A percentile compares a stretch with the other conserved stretches of the same genome.
Evolutionary conservation across 176 grass and related monocot species (phyloP).

Genomic region (Oryza longistaminata): DNA sequence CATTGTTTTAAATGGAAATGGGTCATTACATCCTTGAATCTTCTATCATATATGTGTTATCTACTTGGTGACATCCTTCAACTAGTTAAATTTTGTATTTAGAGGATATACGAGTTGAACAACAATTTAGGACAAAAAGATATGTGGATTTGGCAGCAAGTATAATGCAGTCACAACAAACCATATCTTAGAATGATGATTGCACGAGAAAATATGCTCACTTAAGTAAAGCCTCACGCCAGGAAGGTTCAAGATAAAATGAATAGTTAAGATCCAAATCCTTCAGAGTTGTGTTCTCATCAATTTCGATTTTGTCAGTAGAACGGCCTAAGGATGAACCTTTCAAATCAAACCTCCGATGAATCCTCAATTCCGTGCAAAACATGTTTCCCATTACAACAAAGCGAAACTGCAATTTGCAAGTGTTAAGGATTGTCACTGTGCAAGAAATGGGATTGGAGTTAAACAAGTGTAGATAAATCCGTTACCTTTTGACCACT

Average conservation of each 20-base stretch:
- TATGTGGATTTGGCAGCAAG: neutral
- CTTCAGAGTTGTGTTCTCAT: slow-evolving; percentile 97
- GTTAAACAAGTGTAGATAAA: slow-evolving; percentile 9
- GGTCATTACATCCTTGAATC: neutral
- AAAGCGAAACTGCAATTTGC: slow-evolving; percentile 82
- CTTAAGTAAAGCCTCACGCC: slow-evolving; percentile 92
- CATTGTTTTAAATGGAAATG: neutral
- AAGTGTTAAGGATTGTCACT: slow-evolving; percentile 37
- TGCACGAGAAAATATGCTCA: slow-evolving; percentile 43
- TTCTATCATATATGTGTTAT: neutral
- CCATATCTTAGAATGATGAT: neutral
- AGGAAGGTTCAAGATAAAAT: slow-evolving; percentile 98
- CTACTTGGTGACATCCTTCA: neutral
- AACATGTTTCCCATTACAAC: slow-evolving; percentile 99
- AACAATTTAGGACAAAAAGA: neutral
- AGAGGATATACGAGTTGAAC: neutral
- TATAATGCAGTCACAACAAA: slow-evolving; percentile 12
- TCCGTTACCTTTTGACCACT: slow-evolving; percentile 91
- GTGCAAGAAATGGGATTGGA: neutral
- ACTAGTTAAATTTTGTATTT: neutral
- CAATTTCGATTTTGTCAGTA: slow-evolving; percentile 92
- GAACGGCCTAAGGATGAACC: slow-evolving; percentile 94
- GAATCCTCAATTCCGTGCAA: slow-evolving; percentile 98
- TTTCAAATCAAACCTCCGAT: slow-evolving; percentile 94
- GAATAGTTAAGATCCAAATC: slow-evolving; percentile 94